Conservation (phyloP, 306 rosid genomes). For the Lathyrus sativus region DNA sequence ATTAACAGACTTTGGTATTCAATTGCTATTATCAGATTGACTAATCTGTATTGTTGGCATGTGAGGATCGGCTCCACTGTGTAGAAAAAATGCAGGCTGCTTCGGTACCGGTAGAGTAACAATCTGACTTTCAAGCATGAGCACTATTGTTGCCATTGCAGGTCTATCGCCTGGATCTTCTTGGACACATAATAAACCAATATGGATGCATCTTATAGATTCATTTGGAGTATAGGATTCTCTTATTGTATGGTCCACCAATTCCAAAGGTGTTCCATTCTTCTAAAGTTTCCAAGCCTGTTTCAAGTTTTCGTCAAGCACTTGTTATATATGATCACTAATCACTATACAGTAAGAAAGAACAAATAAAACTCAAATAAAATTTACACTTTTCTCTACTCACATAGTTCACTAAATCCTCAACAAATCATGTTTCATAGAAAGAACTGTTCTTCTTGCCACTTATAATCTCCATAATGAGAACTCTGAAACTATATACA, state of each 20-base stretch:
- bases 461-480: conserved; percentile 51
- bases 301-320: conserved; percentile 6
- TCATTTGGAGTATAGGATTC: conserved; percentile 51
- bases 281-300: conserved; percentile 60
- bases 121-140: conserved; percentile 50
- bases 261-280: conserved; percentile 50
- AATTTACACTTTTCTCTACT: conserved; percentile 34
- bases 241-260: conserved; percentile 49
- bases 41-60: too few species aligned
- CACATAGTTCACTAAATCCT: conserved; percentile 53
- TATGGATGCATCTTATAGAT: conserved; percentile 59
- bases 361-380: not conserved
- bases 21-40: too few species aligned
- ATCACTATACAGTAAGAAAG: not conserved
- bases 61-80: conserved; percentile 26
- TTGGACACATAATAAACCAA: too few species aligned
- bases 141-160: too few species aligned
- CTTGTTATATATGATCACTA: not conserved
- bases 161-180: conserved; percentile 54
- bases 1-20: too few species aligned
- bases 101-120: conserved; percentile 41
- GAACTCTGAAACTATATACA: too few species aligned
- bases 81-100: conserved; percentile 42
- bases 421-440: conserved; percentile 23
- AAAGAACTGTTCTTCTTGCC: conserved; percentile 50